Base-by-base conservation (phyloP, 441 rosid species). In the Bruguiera hainesii region DNA sequence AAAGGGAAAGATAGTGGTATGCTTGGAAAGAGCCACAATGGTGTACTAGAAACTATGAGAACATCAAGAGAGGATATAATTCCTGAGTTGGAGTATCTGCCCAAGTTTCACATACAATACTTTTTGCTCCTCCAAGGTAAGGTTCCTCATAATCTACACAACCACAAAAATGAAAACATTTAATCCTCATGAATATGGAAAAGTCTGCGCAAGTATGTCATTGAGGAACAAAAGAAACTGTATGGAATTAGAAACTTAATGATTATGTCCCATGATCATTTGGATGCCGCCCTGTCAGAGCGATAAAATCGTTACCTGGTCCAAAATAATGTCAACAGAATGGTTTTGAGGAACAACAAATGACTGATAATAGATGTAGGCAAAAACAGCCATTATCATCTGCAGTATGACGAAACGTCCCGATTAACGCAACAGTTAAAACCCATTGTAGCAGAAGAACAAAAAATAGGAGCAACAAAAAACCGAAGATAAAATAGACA, bases 341-440 rank as follows among this genome's bases (percentile, higher is more conserved):
- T 78, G 73, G 78, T 67, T 80, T 69, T 79, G 82, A 29, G 88
- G 76, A 68, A 77, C 80, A 28, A 90, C 74, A 71, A 93, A 93
- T 4, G 96, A 89, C 74, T 93, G 96, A 71, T 87, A 92, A 72
- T 87, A 93, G 71, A 93, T 87, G 72, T 86, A 93, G 35, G 96
- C 94, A 75, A 90, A 93, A 42, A 90, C 98, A 2, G 98, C 98
- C 96, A 93, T 93, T 79, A 90, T 90, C 98, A 93, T 93, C 98
- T 93, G 82, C 72, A 76, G 56, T 8, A 63, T 33, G 42, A 13
- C 8, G 2, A 37, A 19, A 48, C 30, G 1, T 25, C 3, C 4
- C 28, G 6, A 48, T 46, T 25, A 63, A 48, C 4, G 11, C 1
- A 28, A 26, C 13, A 15, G 18, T 6, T 46, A 49, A 26, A 21